Evolutionary conservation across 148 eudicot genomes (phyloP), one percentile per base, ranked within the genome.

Genomic region (Hydrangea macrophylla): DNA sequence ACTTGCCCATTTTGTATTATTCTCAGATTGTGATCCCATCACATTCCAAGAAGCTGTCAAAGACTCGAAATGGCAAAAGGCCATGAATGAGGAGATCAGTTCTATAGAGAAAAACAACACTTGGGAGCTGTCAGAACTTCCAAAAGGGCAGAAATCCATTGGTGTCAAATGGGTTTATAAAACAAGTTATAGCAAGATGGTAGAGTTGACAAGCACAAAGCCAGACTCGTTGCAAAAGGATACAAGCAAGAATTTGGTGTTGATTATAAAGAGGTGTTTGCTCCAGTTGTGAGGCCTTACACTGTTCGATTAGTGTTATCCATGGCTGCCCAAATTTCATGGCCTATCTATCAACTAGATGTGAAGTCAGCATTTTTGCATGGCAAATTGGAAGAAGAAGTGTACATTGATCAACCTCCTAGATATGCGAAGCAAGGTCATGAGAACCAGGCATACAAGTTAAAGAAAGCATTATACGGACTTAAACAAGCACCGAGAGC

Each of bases 401-500:
- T 45, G 15, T 45, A 45, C 18, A 15, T 45, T 45, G 53, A 45
- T 2, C 15, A 45, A 45, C 53, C 53, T 15, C 53, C 1, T 45
- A 2, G 9, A 10, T 45, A 2, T 45, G 53, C 18, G 53, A 45
- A 45, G 18, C 9, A 45, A 45, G 10, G 9, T 9, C 13, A 15
- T 45, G 15, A 45, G 18, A 15, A 45, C 5, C 13, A 45, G 53
- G 28, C 36, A 9, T 61, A 33, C 40, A 60, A 2, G 31, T 33
- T 32, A 33, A 30, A 60, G 4, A 60, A 60, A 32, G 64, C 64
- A 24, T 32, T 60, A 33, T 60, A 60, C 31, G 23, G 64, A 60
- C 40, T 60, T 17, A 60, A 60, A 33, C 40, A 64, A 64, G 23
- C 45, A 17, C 28, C 18, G 13, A 10, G 39, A 26, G 39, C 35